Evolutionary conservation across 2,329 filamentous ascomycete genomes (phyloP).

Genomic region (Fusarium succisae): DNA sequence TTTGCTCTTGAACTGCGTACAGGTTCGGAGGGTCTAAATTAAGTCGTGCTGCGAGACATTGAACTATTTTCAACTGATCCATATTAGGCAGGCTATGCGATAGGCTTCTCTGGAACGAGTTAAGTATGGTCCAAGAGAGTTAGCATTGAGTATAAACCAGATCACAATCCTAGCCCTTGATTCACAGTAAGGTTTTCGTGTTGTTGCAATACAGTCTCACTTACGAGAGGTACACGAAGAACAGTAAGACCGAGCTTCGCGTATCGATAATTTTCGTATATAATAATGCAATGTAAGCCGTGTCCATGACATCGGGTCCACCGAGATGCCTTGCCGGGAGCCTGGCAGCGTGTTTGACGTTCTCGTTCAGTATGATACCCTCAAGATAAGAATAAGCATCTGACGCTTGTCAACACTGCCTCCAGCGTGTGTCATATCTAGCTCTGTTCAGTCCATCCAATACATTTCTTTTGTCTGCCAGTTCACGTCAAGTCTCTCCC

Average conservation of each 20-base stretch:
- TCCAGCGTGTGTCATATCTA: constrained; percentile 19
- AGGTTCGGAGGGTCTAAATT: neutral
- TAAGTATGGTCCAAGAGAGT: neutral
- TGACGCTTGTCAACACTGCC: constrained; percentile 30
- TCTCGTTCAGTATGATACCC: neutral
- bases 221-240: neutral
- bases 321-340: constrained; percentile 21
- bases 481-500: neutral
- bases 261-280: constrained; percentile 12
- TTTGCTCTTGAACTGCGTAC: constrained; percentile 5
- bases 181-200: neutral
- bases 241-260: constrained; percentile 1
- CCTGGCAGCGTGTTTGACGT: neutral
- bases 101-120: neutral
- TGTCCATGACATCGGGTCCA: neutral
- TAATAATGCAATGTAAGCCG: constrained; percentile 5
- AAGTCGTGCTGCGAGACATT: constrained; percentile 9
- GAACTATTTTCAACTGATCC: neutral
- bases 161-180: neutral
- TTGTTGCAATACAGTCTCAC: neutral
- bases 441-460: constrained; percentile 10
- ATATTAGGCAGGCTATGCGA: constrained; percentile 24
- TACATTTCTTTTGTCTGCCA: neutral
- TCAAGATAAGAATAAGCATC: constrained; percentile 36
- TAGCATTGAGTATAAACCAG: neutral